Evolutionary conservation across 768 basidiomycete genomes (phyloP).

Genomic region (Leccinum boreale): DNA sequence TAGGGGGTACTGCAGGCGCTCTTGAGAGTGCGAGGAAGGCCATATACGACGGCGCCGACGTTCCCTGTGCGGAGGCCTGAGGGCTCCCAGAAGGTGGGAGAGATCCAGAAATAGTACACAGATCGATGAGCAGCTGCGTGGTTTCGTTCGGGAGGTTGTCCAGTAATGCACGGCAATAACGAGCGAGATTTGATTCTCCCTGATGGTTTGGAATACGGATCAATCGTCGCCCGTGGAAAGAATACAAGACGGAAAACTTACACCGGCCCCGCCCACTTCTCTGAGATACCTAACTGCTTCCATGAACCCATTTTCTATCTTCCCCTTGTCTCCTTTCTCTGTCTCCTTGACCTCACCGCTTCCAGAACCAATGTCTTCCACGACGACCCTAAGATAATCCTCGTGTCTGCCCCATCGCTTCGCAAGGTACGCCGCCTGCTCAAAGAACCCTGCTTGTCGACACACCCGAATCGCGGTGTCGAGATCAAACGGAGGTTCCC

Average conservation of each 20-base stretch:
- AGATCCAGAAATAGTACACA: slow-evolving; percentile 70
- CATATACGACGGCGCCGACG: slow-evolving; percentile 60
- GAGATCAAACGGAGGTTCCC: slow-evolving; percentile 91
- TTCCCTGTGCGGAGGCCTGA: slow-evolving; percentile 23
- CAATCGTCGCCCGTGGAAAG: neutral
- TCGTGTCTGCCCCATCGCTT: slow-evolving; percentile 89
- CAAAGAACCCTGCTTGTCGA: slow-evolving; percentile 93
- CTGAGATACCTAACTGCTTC: slow-evolving; percentile 84
- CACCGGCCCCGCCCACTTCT: slow-evolving; percentile 72
- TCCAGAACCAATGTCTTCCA: slow-evolving; percentile 73
- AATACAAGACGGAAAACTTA: slow-evolving; percentile 38
- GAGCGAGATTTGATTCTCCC: slow-evolving; percentile 83
- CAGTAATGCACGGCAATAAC: slow-evolving; percentile 87
- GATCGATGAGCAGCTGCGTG: slow-evolving; percentile 85
- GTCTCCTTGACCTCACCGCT: slow-evolving; percentile 2
- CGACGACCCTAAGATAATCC: slow-evolving; percentile 89
- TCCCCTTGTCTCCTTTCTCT: slow-evolving; percentile 35
- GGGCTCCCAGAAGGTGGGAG: slow-evolving; percentile 33
- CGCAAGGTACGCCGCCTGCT: slow-evolving; percentile 92
- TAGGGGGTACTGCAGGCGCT: slow-evolving; percentile 40
- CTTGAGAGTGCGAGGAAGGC: slow-evolving; percentile 78
- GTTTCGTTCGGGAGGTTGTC: slow-evolving; percentile 82
- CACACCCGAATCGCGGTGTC: slow-evolving; percentile 97
- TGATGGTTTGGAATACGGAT: slow-evolving; percentile 24
- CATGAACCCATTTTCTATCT: slow-evolving; percentile 39